Evolutionary conservation across 352 stramenopile species (phyloP), one percentile per base, ranked within the genome.

Genomic region (Phytophthora lateralis): DNA sequence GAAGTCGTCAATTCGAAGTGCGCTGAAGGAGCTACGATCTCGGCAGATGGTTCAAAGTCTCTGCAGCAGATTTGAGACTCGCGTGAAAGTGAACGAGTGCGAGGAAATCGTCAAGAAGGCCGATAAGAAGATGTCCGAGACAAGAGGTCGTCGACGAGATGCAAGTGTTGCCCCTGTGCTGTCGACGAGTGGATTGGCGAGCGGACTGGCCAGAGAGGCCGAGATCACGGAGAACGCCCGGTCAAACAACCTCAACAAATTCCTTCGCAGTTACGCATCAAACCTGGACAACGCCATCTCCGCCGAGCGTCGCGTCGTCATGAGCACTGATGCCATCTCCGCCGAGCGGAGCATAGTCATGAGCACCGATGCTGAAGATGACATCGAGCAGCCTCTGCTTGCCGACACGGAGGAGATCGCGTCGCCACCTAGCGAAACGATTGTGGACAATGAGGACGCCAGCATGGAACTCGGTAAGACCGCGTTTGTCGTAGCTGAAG

Each of bases 161-260:
- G 56, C 42, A 38, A 54, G 14, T 15, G 49, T 66, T 18, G 32
- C 21, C 12, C 49, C 65, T 17, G 54, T 69, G 18, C 15, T 55
- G 11, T 39, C 61, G 20, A 27, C 42, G 15, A 62, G 32, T n/a
- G 38, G 56, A 3, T 17, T 55, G 8, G 17, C 47, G 17, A 66
- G 44, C 20, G 38, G 56, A 3, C 14, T 55, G 9, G 17, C 47
- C 14, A 66, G 55, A 11, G 54, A 73, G 26, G 32, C 42, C 0
- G 44, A 68, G 8, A 52, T 75, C 49, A 68, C 57, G 3, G 21
- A 27, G 17, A 61, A 52, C 15, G 45, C 56, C 2, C 80, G 79
- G 46, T 76, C 77, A 0, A 87, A 85, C 71, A 88, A 88, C 32
- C 59, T 91, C 12, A 87, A 80, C 42, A 82, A 82, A 14, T 91